A percentile compares a stretch with the other conserved stretches of the same genome.
phyloP scores from a whole-genome alignment of 805 yeast genomes.

The Myxozyma geophila region DNA sequence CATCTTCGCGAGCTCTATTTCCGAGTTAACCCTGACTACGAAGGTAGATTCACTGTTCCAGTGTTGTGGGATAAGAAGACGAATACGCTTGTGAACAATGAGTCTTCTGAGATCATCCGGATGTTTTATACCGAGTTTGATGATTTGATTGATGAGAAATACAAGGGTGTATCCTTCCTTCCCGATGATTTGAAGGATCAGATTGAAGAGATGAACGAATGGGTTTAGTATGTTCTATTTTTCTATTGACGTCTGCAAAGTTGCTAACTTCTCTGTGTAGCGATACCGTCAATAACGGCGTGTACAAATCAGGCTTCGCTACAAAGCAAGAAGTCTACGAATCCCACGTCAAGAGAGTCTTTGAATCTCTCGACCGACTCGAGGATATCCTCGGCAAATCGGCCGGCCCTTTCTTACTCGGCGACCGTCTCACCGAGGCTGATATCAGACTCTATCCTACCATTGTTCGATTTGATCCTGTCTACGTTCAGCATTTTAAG shows the following conservation, averaged over 20 bases:
- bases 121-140: conserved; percentile 77
- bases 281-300: conserved; percentile 87
- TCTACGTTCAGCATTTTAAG: conserved; percentile 93
- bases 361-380: conserved; percentile 68
- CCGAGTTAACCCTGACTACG: conserved; percentile 74
- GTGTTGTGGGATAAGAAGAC: conserved; percentile 88
- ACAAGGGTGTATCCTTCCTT: conserved; percentile 60
- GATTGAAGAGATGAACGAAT: conserved; percentile 77
- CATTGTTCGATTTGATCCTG: conserved; percentile 87
- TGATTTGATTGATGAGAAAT: conserved; percentile 50
- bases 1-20: conserved; percentile 73
- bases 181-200: conserved; percentile 59
- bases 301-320: conserved; percentile 90
- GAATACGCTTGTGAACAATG: conserved; percentile 86
- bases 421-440: conserved; percentile 79
- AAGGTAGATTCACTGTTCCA: conserved; percentile 89
- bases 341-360: conserved; percentile 63
- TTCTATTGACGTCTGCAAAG: neutral
- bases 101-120: conserved; percentile 85
- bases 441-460: conserved; percentile 88
- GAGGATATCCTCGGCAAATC: conserved; percentile 60
- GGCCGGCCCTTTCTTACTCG: conserved; percentile 55
- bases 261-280: neutral
- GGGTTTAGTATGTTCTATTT: conserved; percentile 59
- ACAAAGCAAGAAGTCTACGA: conserved; percentile 82